Evolutionary conservation across 2,329 filamentous ascomycete genomes (phyloP).

Genomic region (Xylariaceae sp.): DNA sequence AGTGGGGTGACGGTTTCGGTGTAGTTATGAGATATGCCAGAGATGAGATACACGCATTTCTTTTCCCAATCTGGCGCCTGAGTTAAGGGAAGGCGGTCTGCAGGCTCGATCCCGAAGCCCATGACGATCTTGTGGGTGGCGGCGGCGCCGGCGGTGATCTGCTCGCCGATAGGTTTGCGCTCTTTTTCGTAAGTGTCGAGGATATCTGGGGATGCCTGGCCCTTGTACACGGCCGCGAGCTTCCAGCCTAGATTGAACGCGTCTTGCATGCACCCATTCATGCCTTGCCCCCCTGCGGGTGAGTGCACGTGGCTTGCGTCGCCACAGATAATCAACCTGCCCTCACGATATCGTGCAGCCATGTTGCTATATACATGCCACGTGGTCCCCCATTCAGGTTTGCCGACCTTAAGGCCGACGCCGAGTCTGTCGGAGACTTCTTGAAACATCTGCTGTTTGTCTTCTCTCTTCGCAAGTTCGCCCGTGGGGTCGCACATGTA

Average conservation of each 20-base stretch:
- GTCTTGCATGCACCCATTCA: too few species aligned
- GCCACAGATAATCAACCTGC: slow-evolving; percentile 12
- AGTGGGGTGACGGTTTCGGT: background rate
- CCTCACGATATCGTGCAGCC: slow-evolving; percentile 4
- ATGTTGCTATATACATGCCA: background rate
- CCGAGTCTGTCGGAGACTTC: slow-evolving; percentile 1
- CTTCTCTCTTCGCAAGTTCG: background rate
- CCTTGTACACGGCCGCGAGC: background rate
- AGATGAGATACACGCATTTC: background rate
- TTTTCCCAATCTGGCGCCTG: slow-evolving; percentile 1
- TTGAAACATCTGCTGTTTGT: slow-evolving; percentile 3
- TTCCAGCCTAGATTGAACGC: too few species aligned
- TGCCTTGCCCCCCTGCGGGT: too few species aligned
- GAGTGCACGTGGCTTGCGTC: too few species aligned
- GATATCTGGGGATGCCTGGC: background rate
- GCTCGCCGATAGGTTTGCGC: slow-evolving; percentile 9
- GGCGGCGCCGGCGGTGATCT: slow-evolving; percentile 3
- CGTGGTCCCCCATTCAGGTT: background rate
- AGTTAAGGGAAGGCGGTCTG: background rate
- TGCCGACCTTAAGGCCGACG: background rate
- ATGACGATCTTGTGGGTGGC: slow-evolving; percentile 8
- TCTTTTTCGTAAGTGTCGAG: slow-evolving; percentile 18
- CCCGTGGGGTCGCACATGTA: background rate
- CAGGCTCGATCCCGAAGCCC: slow-evolving; percentile 2
- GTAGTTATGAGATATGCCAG: slow-evolving; percentile 3